Conservation (phyloP, 345 rosid species). For the Cochlearia excelsa region DNA sequence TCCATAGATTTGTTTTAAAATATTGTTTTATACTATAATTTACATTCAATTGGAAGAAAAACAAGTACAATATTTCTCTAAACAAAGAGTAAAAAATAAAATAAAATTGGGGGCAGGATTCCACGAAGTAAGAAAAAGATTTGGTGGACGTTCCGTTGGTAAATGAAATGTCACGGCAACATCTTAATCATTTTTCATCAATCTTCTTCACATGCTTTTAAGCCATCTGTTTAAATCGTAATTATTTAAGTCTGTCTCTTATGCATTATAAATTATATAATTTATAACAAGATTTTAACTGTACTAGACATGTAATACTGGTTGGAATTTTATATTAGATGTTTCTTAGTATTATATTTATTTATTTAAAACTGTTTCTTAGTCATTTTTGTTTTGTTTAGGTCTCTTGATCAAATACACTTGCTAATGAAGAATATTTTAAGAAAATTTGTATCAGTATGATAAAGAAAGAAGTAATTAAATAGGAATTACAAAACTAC, state of each 20-base stretch:
- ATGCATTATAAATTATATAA: background rate
- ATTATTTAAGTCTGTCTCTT: background rate
- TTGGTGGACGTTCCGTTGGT: slow-evolving; percentile 27
- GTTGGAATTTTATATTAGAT: background rate
- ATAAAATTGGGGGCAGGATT: slow-evolving; percentile 1
- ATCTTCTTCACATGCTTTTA: slow-evolving; percentile 31
- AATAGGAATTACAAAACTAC: no score
- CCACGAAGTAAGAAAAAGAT: slow-evolving; percentile 18
- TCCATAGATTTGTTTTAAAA: no score
- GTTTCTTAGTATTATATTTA: background rate
- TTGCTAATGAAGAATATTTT: background rate
- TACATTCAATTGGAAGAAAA: no score
- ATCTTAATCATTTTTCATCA: slow-evolving; percentile 23
- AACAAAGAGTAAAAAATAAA: no score
- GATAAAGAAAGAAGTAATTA: no score
- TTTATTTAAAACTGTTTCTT: background rate
- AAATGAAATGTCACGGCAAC: slow-evolving; percentile 34
- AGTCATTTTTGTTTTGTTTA: no score
- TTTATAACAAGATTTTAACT: slow-evolving; percentile 18
- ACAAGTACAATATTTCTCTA: no score
- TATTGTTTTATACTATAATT: no score
- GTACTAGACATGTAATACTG: slow-evolving; percentile 13
- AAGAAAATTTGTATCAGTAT: no score
- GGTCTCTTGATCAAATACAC: no score
- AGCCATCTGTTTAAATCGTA: slow-evolving; percentile 8